Evolutionary conservation across 345 rosid species (phyloP).

Genomic region (Populus tremula): DNA sequence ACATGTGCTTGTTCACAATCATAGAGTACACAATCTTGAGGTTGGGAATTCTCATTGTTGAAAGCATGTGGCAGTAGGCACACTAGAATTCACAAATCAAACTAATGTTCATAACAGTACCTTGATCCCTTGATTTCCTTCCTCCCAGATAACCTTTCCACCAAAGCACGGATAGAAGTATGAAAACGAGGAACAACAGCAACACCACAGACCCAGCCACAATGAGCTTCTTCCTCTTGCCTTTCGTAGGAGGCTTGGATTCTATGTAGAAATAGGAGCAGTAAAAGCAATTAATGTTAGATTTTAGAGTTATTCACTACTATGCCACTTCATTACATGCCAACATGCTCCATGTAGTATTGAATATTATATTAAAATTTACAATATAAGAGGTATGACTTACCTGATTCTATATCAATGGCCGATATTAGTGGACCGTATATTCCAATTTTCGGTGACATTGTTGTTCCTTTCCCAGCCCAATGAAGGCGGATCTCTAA

Average conservation of each 20-base stretch:
- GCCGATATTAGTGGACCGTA: conserved; percentile 28
- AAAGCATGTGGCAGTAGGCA: neutral
- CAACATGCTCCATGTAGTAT: neutral
- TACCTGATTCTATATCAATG: conserved; percentile 21
- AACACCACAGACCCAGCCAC: conserved; percentile 14
- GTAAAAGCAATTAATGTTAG: neutral
- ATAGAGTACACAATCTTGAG: neutral
- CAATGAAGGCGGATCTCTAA: conserved; percentile 22
- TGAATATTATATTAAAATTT: neutral
- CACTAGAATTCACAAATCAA: neutral
- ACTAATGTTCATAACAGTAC: neutral
- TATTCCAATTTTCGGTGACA: conserved; percentile 11
- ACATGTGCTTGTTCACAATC: neutral
- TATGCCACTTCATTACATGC: neutral
- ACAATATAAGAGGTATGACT: conserved; percentile 2
- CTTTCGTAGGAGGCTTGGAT: conserved; percentile 5
- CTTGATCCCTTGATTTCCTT: neutral
- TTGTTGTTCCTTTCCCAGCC: conserved; percentile 29
- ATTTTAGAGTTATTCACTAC: neutral
- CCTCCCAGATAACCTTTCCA: conserved; percentile 19
- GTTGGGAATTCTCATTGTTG: neutral
- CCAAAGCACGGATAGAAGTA: conserved; percentile 20
- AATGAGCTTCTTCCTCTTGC: conserved; percentile 5
- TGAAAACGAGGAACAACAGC: conserved; percentile 6
- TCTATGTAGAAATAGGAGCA: conserved; percentile 4